Conservation (phyloP, 179 eudicot genomes). For the Beta lomatogona region DNA sequence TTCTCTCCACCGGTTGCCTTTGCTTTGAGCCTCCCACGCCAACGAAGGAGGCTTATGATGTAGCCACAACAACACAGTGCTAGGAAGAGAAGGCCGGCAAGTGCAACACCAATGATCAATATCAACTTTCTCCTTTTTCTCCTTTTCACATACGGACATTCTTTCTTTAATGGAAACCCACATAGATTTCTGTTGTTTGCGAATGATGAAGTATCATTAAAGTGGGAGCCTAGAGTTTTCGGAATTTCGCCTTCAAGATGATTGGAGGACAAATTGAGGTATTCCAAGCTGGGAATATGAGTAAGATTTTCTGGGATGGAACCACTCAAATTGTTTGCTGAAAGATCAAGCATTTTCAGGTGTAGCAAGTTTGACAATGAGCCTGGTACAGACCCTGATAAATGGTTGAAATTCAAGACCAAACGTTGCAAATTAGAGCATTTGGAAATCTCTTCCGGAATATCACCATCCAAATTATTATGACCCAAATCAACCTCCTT, state of each 20-base stretch:
- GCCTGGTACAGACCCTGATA: constrained; percentile 57
- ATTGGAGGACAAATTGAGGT: constrained; percentile 56
- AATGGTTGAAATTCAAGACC: constrained; percentile 45
- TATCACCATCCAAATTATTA: constrained; percentile 49
- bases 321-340: constrained; percentile 64
- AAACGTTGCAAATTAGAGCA: constrained; percentile 41
- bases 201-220: constrained; percentile 45
- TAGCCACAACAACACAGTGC: constrained; percentile 55
- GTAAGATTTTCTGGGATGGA: constrained; percentile 52
- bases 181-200: constrained; percentile 46
- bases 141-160: constrained; percentile 39
- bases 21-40: constrained; percentile 57
- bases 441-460: constrained; percentile 50
- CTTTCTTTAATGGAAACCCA: constrained; percentile 53
- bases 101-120: constrained; percentile 44
- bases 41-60: constrained; percentile 44
- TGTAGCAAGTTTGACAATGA: constrained; percentile 49
- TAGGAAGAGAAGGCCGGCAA: constrained; percentile 45
- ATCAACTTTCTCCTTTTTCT: constrained; percentile 41
- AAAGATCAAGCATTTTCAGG: constrained; percentile 56
- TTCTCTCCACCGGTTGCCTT: constrained; percentile 53
- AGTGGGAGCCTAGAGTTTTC: constrained; percentile 37
- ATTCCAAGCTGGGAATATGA: constrained; percentile 35
- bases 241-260: constrained; percentile 65
- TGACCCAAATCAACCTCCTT: constrained; percentile 56